Conservation (phyloP, 2,329 filamentous ascomycete genomes). For the Colletotrichum chrysophilum region DNA sequence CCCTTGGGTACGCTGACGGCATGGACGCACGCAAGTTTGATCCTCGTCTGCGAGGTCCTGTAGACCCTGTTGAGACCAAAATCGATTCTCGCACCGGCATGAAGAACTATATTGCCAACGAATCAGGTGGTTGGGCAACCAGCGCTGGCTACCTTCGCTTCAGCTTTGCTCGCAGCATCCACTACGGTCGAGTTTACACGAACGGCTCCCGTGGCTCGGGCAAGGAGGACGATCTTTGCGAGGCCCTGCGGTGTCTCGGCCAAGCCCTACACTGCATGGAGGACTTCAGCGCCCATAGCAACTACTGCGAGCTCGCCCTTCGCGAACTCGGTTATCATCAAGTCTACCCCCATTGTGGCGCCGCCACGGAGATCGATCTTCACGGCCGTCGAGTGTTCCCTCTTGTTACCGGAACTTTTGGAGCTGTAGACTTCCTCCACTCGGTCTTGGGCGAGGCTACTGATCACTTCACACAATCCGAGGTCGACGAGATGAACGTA, state of each 20-base stretch:
- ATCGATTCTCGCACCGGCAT: conserved; percentile 84
- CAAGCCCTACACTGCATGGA: conserved; percentile 81
- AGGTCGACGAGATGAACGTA: conserved; percentile 80
- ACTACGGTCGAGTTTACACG: conserved; percentile 78
- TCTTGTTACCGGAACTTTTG: conserved; percentile 77
- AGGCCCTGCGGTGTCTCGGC: conserved; percentile 77
- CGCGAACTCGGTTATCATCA: conserved; percentile 72
- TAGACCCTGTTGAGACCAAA: conserved; percentile 73
- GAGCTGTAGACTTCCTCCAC: conserved; percentile 84
- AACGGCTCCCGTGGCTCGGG: conserved; percentile 66
- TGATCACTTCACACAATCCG: conserved; percentile 84
- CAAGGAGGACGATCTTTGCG: conserved; percentile 78
- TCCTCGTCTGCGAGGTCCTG: conserved; percentile 78
- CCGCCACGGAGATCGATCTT: conserved; percentile 67
- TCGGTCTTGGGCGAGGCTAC: conserved; percentile 76
- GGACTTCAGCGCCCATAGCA: conserved; percentile 82
- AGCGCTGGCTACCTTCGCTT: conserved; percentile 84
- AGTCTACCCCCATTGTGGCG: conserved; percentile 79
- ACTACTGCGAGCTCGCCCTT: conserved; percentile 80
- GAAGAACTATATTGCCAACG: conserved; percentile 99
- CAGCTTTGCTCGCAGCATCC: conserved; percentile 76
- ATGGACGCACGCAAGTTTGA: conserved; percentile 85
- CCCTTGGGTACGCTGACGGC: conserved; percentile 85
- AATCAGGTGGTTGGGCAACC: conserved; percentile 85
- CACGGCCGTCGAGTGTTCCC: conserved; percentile 73